Evolutionary conservation across 2,329 filamentous ascomycete species (phyloP).

Genomic region (Westerdykella aurantiaca): DNA sequence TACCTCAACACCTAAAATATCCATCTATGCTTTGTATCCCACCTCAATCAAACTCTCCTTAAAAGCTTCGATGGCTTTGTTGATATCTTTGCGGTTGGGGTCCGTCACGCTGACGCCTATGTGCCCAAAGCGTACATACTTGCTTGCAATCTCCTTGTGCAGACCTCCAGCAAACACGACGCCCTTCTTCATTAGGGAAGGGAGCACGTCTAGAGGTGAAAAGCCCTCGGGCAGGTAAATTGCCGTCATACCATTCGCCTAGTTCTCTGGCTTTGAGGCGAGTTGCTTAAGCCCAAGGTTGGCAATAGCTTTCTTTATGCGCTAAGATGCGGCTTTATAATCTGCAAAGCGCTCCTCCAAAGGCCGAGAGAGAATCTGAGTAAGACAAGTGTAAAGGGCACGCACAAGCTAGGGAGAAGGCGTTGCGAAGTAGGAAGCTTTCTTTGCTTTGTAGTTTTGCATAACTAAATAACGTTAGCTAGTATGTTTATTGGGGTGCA

Average conservation of each 20-base stretch:
- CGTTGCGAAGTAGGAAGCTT: slow-evolving; percentile 96
- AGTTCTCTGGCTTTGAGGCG: slow-evolving; percentile 76
- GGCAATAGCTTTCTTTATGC: slow-evolving; percentile 75
- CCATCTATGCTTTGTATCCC: slow-evolving; percentile 49
- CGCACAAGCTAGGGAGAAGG: slow-evolving; percentile 90
- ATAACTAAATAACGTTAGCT: slow-evolving; percentile 59
- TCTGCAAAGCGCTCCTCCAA: slow-evolving; percentile 75
- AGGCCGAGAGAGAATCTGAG: slow-evolving; percentile 75
- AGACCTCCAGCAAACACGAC: slow-evolving; percentile 93
- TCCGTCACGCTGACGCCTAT: slow-evolving; percentile 95
- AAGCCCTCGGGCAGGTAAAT: slow-evolving; percentile 88
- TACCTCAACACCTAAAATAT: not conserved
- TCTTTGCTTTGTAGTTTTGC: slow-evolving; percentile 98
- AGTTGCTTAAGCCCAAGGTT: slow-evolving; percentile 83
- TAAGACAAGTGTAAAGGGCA: slow-evolving; percentile 83
- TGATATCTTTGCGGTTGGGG: slow-evolving; percentile 70
- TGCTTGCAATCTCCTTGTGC: slow-evolving; percentile 89
- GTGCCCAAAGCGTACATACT: slow-evolving; percentile 93
- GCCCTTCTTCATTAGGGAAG: slow-evolving; percentile 76
- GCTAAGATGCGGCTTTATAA: slow-evolving; percentile 73
- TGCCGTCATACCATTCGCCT: slow-evolving; percentile 96
- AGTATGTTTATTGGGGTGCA: slow-evolving; percentile 8
- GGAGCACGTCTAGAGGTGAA: slow-evolving; percentile 74
- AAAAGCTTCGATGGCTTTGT: slow-evolving; percentile 74
- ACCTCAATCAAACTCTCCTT: slow-evolving; percentile 69